Conservation (phyloP, 2,329 filamentous ascomycete species). For the Alternaria brassicicola region DNA sequence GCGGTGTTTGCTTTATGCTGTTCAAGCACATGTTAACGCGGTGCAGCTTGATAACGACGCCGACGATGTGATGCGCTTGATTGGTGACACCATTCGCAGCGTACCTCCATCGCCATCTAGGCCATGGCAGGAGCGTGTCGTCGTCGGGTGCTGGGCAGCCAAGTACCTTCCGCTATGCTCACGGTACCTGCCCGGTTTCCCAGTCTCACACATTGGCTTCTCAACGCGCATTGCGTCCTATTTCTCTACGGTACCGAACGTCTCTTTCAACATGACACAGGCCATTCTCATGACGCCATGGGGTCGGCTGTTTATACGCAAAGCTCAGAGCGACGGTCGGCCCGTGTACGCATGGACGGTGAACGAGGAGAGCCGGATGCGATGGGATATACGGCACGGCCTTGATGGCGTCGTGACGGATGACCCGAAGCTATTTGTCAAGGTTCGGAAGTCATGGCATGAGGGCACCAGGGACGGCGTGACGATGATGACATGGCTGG, state of each 20-base stretch:
- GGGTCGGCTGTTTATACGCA: conserved; percentile 69
- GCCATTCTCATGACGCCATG: conserved; percentile 70
- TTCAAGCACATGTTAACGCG: conserved; percentile 8
- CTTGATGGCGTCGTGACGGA: conserved; percentile 88
- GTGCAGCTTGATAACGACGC: conserved; percentile 70
- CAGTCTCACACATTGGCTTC: conserved; percentile 71
- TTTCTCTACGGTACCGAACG: conserved; percentile 70
- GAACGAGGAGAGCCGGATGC: conserved; percentile 79
- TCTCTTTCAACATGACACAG: conserved; percentile 81
- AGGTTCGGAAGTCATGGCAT: conserved; percentile 58
- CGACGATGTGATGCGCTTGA: conserved; percentile 71
- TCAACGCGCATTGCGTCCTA: conserved; percentile 71
- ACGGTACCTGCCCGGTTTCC: conserved; percentile 66
- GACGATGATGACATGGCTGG: conserved; percentile 36
- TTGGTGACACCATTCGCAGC: conserved; percentile 67
- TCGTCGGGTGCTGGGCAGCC: conserved; percentile 83
- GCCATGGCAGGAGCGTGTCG: conserved; percentile 74
- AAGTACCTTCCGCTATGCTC: conserved; percentile 70
- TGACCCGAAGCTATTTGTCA: conserved; percentile 71
- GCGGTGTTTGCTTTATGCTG: neutral
- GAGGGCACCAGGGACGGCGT: conserved; percentile 42
- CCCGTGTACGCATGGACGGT: conserved; percentile 85
- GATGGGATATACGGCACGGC: conserved; percentile 70
- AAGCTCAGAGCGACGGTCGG: conserved; percentile 62
- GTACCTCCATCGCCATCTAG: conserved; percentile 50